Evolutionary conservation across 139 green algal species (phyloP).

Genomic region (Chlorella sp.): DNA sequence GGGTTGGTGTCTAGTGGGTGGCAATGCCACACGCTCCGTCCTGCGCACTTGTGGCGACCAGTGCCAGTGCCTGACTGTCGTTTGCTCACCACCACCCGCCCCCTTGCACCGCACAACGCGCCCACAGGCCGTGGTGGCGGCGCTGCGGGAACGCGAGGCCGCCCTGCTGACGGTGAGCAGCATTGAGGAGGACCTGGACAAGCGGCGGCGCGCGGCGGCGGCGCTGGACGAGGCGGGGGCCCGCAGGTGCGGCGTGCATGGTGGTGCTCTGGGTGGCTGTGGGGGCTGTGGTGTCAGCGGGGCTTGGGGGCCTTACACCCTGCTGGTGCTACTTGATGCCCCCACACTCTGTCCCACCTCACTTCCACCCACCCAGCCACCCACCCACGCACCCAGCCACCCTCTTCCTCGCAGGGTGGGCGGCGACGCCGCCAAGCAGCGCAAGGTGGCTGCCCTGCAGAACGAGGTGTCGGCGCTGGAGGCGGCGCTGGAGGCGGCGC

Average conservation of each 20-base stretch:
- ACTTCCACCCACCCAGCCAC: not conserved
- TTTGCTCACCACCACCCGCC: not conserved
- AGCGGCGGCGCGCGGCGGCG: conserved; percentile 35
- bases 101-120: not conserved
- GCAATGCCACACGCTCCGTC: no score
- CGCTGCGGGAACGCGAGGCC: conserved; percentile 64
- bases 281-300: not conserved
- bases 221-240: conserved; percentile 44
- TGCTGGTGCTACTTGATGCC: not conserved
- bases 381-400: not conserved
- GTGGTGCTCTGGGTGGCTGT: not conserved
- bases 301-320: not conserved
- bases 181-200: conserved; percentile 59
- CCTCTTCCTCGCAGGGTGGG: conserved; percentile 18
- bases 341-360: not conserved
- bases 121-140: conserved; percentile 43
- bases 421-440: conserved; percentile 45
- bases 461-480: conserved; percentile 62
- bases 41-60: no score
- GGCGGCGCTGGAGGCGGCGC: conserved; percentile 43
- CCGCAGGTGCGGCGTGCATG: conserved; percentile 1
- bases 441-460: conserved; percentile 48
- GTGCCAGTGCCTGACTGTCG: not conserved
- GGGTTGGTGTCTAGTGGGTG: no score
- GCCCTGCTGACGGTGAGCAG: conserved; percentile 72